Evolutionary conservation across 2,329 filamentous ascomycete species (phyloP), one percentile per base, ranked within the genome.

Genomic region (Xylariaceae sp.): DNA sequence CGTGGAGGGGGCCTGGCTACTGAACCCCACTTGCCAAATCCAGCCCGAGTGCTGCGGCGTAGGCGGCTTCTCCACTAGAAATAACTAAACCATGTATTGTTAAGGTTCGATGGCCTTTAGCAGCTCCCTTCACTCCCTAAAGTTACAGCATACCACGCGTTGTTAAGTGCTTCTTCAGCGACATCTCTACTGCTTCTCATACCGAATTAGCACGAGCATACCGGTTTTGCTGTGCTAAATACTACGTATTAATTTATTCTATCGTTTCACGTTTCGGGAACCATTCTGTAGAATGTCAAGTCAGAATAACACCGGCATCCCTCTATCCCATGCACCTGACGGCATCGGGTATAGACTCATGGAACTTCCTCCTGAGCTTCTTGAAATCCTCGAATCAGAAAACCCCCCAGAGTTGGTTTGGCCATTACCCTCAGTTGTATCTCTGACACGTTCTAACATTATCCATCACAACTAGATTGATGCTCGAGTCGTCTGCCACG

Each of bases 301-400:
- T 50, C 80, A 82, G 63, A 63, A 65, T 6, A 63, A 68, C 49
- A 37, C 69, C n/a, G 77, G 76, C 40, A 80, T 84, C 36, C 73
- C 77, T 6, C 72, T 87, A 50, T 70, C 73, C 37, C 77, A 83
- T 61, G 72, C 72, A 32, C 78, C 78, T 6, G 71, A 79, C 40
- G 73, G 76, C 35, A 63, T 76, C 13, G 75, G 77, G 44, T 86
- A 85, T 69, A 84, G 82, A 53, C 77, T 87, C 50, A 73, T 87
- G 45, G 84, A 87, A 66, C 77, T 87, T 3, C 83, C 84, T 1
- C 73, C 81, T 0, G 84, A 86, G 52, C 73, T 87, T 7, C 74
- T 81, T 41, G 71, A 75, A 16, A 72, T 82, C 5, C 76, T 87
- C 35, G 80, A 84, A 65, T 78, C 81, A 7, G 74, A 78, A 13